phyloP scores from a whole-genome alignment of 805 yeast species.

The Metschnikowia henanensis region DNA sequence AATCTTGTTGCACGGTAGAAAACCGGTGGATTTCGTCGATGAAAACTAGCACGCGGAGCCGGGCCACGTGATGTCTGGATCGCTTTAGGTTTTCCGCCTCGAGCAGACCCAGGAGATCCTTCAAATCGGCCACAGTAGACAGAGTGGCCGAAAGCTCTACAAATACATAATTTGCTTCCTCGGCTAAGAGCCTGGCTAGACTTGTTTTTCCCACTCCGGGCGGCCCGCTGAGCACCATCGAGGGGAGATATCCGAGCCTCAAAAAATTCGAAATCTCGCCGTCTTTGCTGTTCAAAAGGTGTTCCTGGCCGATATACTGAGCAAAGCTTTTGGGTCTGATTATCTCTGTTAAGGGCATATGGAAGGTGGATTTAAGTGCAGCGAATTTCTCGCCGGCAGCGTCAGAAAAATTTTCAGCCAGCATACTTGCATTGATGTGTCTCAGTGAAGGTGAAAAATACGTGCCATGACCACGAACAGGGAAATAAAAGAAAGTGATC shows the following conservation, averaged over 20 bases:
- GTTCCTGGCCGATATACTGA: constrained; percentile 84
- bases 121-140: constrained; percentile 64
- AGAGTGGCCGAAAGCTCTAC: constrained; percentile 86
- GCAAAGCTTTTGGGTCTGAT: constrained; percentile 73
- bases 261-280: constrained; percentile 72
- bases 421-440: too few species aligned
- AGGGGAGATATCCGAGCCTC: constrained; percentile 66
- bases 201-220: constrained; percentile 97
- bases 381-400: neutral
- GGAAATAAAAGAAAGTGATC: too few species aligned
- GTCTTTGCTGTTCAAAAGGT: constrained; percentile 54
- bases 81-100: constrained; percentile 45
- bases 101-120: constrained; percentile 54
- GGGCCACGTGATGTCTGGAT: constrained; percentile 19
- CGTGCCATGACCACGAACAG: too few species aligned
- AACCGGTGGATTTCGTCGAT: constrained; percentile 94
- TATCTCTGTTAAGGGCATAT: constrained; percentile 67
- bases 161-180: constrained; percentile 53
- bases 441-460: too few species aligned
- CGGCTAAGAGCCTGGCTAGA: constrained; percentile 65
- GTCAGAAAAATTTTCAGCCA: too few species aligned
- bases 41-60: constrained; percentile 53
- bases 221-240: constrained; percentile 91
- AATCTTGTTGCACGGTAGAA: constrained; percentile 84
- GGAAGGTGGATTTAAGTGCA: neutral